phyloP scores from a whole-genome alignment of 345 rosid genomes.

The Moricandia moricandioides region DNA sequence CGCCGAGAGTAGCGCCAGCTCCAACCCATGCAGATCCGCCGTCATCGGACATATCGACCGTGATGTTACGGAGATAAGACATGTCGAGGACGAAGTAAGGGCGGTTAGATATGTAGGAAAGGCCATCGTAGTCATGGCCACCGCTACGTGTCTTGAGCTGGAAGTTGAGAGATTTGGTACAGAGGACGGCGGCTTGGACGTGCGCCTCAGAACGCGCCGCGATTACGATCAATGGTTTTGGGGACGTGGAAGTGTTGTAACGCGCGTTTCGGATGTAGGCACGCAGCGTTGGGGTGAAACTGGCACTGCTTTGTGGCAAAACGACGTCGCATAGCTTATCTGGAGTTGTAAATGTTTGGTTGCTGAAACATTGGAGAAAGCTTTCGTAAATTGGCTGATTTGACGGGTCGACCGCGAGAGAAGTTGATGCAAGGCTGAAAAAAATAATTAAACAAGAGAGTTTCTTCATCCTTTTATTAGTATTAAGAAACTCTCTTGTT shows the following conservation, averaged over 20 bases:
- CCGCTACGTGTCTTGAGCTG: background rate
- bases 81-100: background rate
- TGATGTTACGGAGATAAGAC: background rate
- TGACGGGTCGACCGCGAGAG: background rate
- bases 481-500: background rate
- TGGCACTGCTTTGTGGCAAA: background rate
- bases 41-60: background rate
- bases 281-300: background rate
- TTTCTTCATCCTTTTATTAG: background rate
- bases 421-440: background rate
- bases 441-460: background rate
- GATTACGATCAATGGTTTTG: background rate
- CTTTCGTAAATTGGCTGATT: background rate
- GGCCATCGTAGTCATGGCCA: background rate
- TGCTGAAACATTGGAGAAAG: background rate
- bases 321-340: background rate
- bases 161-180: background rate
- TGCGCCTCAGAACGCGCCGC: background rate
- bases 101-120: background rate
- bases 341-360: background rate
- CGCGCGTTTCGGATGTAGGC: background rate
- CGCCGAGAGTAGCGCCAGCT: background rate
- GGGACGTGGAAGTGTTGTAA: background rate
- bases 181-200: background rate
- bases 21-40: background rate